Base-by-base conservation (phyloP, 805 yeast species). In the Starmerella vaccinii region DNA sequence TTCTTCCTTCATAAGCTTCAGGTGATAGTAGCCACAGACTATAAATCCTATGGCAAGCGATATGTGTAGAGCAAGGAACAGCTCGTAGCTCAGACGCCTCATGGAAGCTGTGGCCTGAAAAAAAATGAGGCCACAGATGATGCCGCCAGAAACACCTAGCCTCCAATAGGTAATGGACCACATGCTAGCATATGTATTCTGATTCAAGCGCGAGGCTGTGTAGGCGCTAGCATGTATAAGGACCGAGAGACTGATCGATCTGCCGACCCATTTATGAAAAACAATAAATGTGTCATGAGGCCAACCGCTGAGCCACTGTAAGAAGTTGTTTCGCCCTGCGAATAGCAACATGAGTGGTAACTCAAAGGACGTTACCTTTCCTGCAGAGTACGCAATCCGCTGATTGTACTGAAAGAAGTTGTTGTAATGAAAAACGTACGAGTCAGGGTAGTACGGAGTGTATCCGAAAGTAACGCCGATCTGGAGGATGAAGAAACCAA, bases 291-390 rank as follows among this genome's bases (percentile, higher is more conserved):
- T 69, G 7, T 78, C 63, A 55, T 73, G 78, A 0, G 76, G 62
- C 65, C 80, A 69, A 1, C 84, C 83, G 1, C 84, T 72, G 10
- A 80, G 51, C 60, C 68, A 69, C 53, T 74, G 73, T 60, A 81
- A 68, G 34, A 82, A 76, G 61, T 81, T 82, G 60, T 82, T 82
- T 59, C 87, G 71, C 27, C 81, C 81, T 12, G 84, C 83, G 64
- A 82, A 81, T 50, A 82, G 65, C 53, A 77, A 74, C 16, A 79
- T 62, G 6, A 74, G 62, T 0, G 92, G 90, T 51, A 80, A 21
- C 35, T 49, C 51, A 29, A 42, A 43, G 30, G 15, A 16, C 5
- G 47, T 29, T 16, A 33, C 22, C 19, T 30, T 26, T 4, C 47
- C 44, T 16, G 44, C 18, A 15, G 33, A 3, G 22, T n/a, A 40